Conservation (phyloP, 2,329 filamentous ascomycete species). For the Aspergillus thermomutatus region DNA sequence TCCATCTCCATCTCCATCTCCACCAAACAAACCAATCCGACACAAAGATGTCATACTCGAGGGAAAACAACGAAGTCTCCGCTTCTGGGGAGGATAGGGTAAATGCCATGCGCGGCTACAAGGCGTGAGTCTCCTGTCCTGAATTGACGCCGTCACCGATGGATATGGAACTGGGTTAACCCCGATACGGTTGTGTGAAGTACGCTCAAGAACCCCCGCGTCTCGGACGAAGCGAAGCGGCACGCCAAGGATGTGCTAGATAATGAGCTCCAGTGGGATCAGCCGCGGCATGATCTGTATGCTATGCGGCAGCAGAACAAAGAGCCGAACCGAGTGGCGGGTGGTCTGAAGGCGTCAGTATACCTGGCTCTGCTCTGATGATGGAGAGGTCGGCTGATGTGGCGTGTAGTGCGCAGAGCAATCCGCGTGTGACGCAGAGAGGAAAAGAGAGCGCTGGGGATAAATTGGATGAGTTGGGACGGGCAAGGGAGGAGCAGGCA, state of each 20-base stretch:
- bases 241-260: constrained; percentile 22
- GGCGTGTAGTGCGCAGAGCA: constrained; percentile 14
- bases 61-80: constrained; percentile 9
- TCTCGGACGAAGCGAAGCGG: constrained; percentile 23
- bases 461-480: constrained; percentile 15
- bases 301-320: constrained; percentile 3
- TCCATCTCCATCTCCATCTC: not conserved
- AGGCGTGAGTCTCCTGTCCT: constrained; percentile 11
- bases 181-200: not conserved
- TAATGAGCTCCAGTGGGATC: constrained; percentile 17
- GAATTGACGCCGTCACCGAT: not conserved
- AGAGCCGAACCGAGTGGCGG: constrained; percentile 11
- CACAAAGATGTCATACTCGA: constrained; percentile 8
- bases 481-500: constrained; percentile 1
- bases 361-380: not conserved
- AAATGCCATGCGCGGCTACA: constrained; percentile 19
- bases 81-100: constrained; percentile 15
- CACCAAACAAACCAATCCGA: not conserved
- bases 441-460: constrained; percentile 16
- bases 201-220: constrained; percentile 15
- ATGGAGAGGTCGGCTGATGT: not conserved
- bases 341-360: constrained; percentile 19
- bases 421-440: constrained; percentile 11
- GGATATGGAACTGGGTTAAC: no score
- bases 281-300: constrained; percentile 13